Base-by-base conservation (phyloP, 2,329 filamentous ascomycete genomes). In the Capronia epimyces region DNA sequence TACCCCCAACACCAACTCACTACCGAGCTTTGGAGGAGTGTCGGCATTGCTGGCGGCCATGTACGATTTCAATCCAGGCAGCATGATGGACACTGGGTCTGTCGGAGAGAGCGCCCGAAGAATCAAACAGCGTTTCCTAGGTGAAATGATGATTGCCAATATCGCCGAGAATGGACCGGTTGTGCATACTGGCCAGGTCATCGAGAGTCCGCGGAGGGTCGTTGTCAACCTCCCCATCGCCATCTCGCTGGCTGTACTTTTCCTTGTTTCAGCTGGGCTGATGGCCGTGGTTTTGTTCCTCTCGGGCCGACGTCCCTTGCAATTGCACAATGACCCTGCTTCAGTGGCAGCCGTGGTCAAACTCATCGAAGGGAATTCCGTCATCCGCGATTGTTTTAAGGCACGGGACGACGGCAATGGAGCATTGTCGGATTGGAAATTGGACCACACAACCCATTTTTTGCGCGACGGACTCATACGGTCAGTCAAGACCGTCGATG, bases 31-130 rank as follows among this genome's bases (percentile, higher is more conserved):
- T 5, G 60, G 58, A 18, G 60, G 60, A 7, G 20, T 53, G 1
- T 37, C 52, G 2, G 43, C 59, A 9, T 27, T 62, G 0, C 47
- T 62, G 1, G 59, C 59, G 0, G 60, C 60, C 3, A 24, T 59
- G 1, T 62, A 62, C 18, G 43, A 60, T 18, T 60, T 60, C 27
- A 55, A 60, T 15, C 27, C 45, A 10, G 18, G 27, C 16, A 41
- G 25, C 21, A 41, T 50, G 40, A 41, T 50, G 10, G 46, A 37
- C 7, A 20, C 8, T 4, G 27, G 18, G 15, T 22, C 22, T 36
- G 21, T 50, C 12, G 27, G 44, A 24, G 18, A 46, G 10, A 21
- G 42, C 10, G 41, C 42, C 2, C 46, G 45, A 21, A 45, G 27
- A 22, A 37, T 53, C 21, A 41, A 53, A 42, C 51, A 53, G 36